Evolutionary conservation across 768 basidiomycete species (phyloP).

Genomic region (Naganishia randhawae): DNA sequence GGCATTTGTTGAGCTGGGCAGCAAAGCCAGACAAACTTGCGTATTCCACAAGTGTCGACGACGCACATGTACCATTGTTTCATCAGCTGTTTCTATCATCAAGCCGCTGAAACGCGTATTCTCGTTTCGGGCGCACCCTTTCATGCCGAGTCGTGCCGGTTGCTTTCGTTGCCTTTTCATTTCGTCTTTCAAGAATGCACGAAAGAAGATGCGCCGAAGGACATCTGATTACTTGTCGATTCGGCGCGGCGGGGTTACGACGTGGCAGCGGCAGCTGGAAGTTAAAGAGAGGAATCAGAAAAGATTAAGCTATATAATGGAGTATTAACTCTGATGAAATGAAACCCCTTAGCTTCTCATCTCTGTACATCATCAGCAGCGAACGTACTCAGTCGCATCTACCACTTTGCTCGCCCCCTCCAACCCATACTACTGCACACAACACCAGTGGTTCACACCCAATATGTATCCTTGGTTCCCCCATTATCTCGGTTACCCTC

Average conservation of each 20-base stretch:
- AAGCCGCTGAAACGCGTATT: conserved; percentile 21
- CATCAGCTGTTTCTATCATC: no score
- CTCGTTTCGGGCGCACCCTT: conserved; percentile 13
- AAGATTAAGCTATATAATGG: background rate
- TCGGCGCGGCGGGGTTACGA: background rate
- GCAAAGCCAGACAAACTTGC: no score
- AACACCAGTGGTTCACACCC: background rate
- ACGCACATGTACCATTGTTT: background rate
- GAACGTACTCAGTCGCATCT: background rate
- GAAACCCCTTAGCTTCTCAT: no score
- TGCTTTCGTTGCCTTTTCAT: background rate
- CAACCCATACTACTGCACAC: background rate
- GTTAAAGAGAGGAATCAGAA: background rate
- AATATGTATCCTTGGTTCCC: conserved; percentile 13
- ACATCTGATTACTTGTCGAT: background rate
- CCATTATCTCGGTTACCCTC: background rate
- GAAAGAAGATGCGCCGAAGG: background rate
- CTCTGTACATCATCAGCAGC: no score
- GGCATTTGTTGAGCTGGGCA: no score
- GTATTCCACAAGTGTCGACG: background rate
- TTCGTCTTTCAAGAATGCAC: background rate
- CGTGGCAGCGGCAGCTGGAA: background rate
- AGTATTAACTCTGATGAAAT: no score
- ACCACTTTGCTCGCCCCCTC: background rate
- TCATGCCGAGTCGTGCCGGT: background rate